These are phyloP conservation scores for Penicillium sp. DNA, from an alignment of 2,329 filamentous ascomycete species.

Conservation along the genomic window DNA sequence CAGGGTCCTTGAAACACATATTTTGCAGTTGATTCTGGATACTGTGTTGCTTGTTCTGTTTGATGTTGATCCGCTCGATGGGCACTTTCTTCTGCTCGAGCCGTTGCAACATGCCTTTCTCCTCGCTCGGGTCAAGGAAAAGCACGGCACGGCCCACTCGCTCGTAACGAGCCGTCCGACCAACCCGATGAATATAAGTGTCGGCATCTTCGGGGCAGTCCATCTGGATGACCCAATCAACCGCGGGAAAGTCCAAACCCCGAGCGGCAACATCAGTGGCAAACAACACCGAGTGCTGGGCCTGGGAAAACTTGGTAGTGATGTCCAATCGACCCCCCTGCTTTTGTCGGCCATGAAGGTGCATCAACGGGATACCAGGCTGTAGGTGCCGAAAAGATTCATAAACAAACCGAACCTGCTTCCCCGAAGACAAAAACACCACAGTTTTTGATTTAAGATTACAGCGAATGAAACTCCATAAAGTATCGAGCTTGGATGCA, in stretches of 20 bases:
- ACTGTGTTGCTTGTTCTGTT: conserved; percentile 79
- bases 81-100: conserved; percentile 86
- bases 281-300: conserved; percentile 82
- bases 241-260: conserved; percentile 90
- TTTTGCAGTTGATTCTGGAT: conserved; percentile 82
- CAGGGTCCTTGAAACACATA: conserved; percentile 91
- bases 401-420: conserved; percentile 94
- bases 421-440: conserved; percentile 90
- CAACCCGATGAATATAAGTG: conserved; percentile 95
- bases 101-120: conserved; percentile 79
- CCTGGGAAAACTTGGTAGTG: conserved; percentile 70
- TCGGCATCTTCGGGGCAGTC: conserved; percentile 95
- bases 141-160: conserved; percentile 80
- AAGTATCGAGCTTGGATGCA: conserved; percentile 79
- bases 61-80: conserved; percentile 77
- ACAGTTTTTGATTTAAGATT: conserved; percentile 93
- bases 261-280: conserved; percentile 92
- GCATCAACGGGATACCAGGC: conserved; percentile 85
- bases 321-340: conserved; percentile 84
- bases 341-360: conserved; percentile 91
- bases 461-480: conserved; percentile 86
- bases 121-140: conserved; percentile 88
- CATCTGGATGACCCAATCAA: conserved; percentile 98
- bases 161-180: conserved; percentile 88
- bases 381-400: conserved; percentile 89